These are phyloP conservation scores for Tinospora cordifolia DNA, from an alignment of 164 flowering plant genomes.

Conservation along the genomic window DNA sequence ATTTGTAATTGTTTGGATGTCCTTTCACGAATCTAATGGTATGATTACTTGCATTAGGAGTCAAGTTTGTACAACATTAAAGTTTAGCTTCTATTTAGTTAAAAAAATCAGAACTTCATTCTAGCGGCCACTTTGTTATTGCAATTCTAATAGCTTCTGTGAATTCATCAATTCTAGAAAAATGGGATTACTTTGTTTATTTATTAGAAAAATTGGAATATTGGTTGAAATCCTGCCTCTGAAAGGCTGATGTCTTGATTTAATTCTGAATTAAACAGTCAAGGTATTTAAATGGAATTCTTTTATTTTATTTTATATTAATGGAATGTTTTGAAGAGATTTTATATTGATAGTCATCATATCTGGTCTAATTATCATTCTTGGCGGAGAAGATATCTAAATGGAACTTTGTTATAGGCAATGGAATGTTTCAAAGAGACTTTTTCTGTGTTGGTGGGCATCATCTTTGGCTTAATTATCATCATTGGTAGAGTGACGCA, in stretches of 20 bases:
- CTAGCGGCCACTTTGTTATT: not conserved
- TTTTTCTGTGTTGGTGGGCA: constrained; percentile 30
- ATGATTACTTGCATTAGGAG: too few species aligned
- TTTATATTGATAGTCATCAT: constrained; percentile 33
- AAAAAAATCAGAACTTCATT: not conserved
- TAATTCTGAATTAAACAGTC: constrained; percentile 1
- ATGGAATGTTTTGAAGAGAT: constrained; percentile 34
- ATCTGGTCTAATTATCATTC: constrained; percentile 48
- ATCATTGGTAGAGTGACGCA: constrained; percentile 38
- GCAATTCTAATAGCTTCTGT: not conserved
- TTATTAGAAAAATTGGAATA: not conserved
- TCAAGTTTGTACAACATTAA: not conserved
- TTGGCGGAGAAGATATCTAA: constrained; percentile 25
- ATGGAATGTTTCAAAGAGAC: constrained; percentile 36
- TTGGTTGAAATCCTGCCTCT: not conserved
- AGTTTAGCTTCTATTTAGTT: not conserved
- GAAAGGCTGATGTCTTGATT: not conserved
- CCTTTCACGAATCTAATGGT: too few species aligned
- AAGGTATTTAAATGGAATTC: constrained; percentile 6
- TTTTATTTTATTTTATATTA: constrained; percentile 41
- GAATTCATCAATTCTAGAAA: not conserved
- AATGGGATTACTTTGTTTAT: not conserved
- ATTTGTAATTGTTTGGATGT: too few species aligned
- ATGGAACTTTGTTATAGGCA: constrained; percentile 30
- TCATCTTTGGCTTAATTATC: constrained; percentile 47